A percentile compares a stretch with the other conserved stretches of the same genome.
phyloP scores from a whole-genome alignment of 2,329 filamentous ascomycete genomes.

The Aureobasidium sp. region DNA sequence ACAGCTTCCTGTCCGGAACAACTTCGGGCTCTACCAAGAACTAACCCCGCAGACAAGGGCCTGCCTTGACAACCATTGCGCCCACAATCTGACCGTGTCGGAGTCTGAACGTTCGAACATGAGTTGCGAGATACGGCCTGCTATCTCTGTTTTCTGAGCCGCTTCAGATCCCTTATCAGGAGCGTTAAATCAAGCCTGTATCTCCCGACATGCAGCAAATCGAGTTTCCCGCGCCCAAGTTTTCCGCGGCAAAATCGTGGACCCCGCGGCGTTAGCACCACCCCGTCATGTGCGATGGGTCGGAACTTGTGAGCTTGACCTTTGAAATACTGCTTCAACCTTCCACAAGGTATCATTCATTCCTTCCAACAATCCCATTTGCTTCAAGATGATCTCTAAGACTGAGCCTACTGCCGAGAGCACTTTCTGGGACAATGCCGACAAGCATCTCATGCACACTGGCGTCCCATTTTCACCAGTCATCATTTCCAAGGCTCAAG shows the following conservation, averaged over 20 bases:
- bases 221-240: not conserved
- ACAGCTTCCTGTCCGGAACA: not conserved
- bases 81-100: no score
- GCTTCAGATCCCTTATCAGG: no score
- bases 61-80: no score
- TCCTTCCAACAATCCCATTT: no score
- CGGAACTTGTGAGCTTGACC: not conserved
- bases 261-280: not conserved
- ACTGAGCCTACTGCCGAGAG: not conserved
- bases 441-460: constrained; percentile 35
- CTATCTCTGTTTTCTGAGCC: not conserved
- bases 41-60: not conserved
- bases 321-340: not conserved
- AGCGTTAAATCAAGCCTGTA: no score
- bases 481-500: constrained; percentile 41
- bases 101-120: not conserved
- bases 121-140: not conserved
- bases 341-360: not conserved
- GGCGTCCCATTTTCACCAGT: constrained; percentile 35
- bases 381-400: not conserved
- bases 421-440: constrained; percentile 6
- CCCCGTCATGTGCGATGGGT: not conserved
- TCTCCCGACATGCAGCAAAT: no score
- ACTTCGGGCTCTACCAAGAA: not conserved
- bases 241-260: not conserved